Evolutionary conservation across 2,329 filamentous ascomycete genomes (phyloP), one percentile per base, ranked within the genome.

Genomic region (Ceratocystis colombiana): DNA sequence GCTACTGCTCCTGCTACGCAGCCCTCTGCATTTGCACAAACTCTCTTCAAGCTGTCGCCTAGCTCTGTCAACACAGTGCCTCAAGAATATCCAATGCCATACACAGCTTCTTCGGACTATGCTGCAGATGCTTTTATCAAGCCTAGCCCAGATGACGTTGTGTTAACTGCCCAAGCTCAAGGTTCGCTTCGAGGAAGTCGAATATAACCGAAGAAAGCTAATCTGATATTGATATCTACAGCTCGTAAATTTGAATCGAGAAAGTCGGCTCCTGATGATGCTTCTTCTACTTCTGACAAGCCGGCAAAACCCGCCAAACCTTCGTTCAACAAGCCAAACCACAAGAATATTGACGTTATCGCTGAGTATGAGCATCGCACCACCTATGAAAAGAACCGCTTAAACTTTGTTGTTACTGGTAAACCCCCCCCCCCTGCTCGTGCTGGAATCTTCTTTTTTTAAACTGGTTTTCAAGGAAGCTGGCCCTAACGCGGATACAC

Each of bases 351-450:
- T 22, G 84, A 97, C 74, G 92, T 97, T 2, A 72, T 93, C 44
- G 84, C 85, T 61, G 92, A 96, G 73, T 93, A 88, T 72, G 83
- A 88, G 71, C 67, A 65, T 5, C 30, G 61, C 4, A 90, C 87
- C 70, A 82, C 84, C 64, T 83, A 85, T 64, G 81, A 82, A 70
- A 97, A 96, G 76, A 88, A 87, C 70, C 87, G 85, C 65, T 88
- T 89, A 53, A 96, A 90, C 73, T 96, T 96, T 76, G 91, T 96
- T 6, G 92, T 96, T 44, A 91, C 96, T 71, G 91, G 89, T 92
- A 78, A 12, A 15, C 10, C 10, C 10, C 37, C 37, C 10, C 12
- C 10, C 12, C 37, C 12, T 71, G 85, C 72, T 53, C 20, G 1
- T 25, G 20, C 33, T 53, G 1, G 2, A 3, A 71, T 55, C n/a